Conservation (phyloP, 495 filamentous ascomycete species). For the Xylaria nigripes region DNA sequence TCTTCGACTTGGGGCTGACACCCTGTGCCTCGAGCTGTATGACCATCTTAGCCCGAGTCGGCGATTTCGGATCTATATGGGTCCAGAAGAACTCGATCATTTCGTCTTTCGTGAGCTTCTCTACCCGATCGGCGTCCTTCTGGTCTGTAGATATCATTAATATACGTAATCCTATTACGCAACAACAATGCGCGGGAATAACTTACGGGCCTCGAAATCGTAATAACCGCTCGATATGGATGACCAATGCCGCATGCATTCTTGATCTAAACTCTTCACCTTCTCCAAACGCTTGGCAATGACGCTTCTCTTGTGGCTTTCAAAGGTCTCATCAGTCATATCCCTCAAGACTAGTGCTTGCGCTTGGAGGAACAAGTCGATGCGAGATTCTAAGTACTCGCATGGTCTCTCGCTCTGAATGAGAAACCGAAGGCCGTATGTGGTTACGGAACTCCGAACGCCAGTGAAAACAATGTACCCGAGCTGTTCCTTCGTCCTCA, state of each 20-base stretch:
- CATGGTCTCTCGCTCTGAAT: constrained; percentile 89
- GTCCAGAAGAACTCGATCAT: constrained; percentile 70
- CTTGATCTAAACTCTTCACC: constrained; percentile 82
- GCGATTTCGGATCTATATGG: constrained; percentile 68
- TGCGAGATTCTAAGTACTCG: constrained; percentile 74
- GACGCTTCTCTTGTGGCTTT: constrained; percentile 80
- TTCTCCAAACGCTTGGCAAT: constrained; percentile 86
- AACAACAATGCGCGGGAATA: neutral
- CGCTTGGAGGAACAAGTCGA: constrained; percentile 68
- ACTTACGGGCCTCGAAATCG: constrained; percentile 75
- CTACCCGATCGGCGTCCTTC: constrained; percentile 66
- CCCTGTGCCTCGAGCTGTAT: constrained; percentile 75
- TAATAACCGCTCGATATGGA: constrained; percentile 81
- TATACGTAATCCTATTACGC: neutral
- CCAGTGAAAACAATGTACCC: constrained; percentile 94
- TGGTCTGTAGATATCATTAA: constrained; percentile 44
- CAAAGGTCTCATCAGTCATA: constrained; percentile 82
- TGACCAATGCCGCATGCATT: constrained; percentile 73
- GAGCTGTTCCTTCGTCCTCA: constrained; percentile 95
- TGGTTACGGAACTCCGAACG: constrained; percentile 56
- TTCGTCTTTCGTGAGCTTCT: constrained; percentile 65
- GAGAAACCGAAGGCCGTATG: constrained; percentile 78
- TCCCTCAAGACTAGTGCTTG: constrained; percentile 57
- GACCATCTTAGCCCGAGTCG: constrained; percentile 66
- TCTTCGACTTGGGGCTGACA: constrained; percentile 32